A percentile compares a stretch with the other conserved stretches of the same genome.
These are phyloP conservation scores for Trametes polyzona DNA, from an alignment of 1,284 basidiomycete species.

Conservation along the genomic window DNA sequence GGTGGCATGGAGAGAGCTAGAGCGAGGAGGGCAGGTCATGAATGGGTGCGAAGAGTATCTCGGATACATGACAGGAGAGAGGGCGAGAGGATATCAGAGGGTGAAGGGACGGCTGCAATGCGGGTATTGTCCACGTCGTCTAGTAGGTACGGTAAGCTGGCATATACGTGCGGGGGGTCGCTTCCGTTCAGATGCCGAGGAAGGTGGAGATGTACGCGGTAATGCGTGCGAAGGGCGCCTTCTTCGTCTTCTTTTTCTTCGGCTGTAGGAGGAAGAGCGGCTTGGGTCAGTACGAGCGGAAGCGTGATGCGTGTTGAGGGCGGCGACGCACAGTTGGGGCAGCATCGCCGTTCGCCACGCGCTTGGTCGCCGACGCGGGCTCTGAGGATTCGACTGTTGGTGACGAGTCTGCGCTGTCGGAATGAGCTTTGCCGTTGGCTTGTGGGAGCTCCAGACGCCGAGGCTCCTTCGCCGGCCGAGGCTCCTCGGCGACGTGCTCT, in stretches of 20 bases:
- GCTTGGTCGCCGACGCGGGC: constrained; percentile 7
- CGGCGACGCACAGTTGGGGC: constrained; percentile 13
- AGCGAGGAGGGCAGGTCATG: neutral
- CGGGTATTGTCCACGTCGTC: neutral
- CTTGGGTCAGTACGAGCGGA: neutral
- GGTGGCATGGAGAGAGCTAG: neutral
- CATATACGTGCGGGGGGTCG: neutral
- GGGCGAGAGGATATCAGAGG: neutral
- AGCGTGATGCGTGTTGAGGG: neutral
- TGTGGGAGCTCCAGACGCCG: neutral
- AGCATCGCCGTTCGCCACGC: constrained; percentile 19
- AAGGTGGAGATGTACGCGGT: constrained; percentile 37
- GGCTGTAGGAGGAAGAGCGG: constrained; percentile 1
- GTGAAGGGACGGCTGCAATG: neutral
- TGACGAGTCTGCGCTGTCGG: constrained; percentile 17
- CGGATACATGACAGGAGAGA: neutral
- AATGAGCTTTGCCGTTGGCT: neutral
- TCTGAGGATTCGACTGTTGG: constrained; percentile 18
- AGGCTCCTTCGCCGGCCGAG: constrained; percentile 8
- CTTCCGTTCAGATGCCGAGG: constrained; percentile 30
- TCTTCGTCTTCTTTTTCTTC: constrained; percentile 33
- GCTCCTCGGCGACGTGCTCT: constrained; percentile 30
- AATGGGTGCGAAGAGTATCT: neutral
- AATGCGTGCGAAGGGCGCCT: constrained; percentile 34
- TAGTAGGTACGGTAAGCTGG: too few relatives aligned